Conservation (phyloP, 345 rosid genomes). For the Lumnitzera racemosa region DNA sequence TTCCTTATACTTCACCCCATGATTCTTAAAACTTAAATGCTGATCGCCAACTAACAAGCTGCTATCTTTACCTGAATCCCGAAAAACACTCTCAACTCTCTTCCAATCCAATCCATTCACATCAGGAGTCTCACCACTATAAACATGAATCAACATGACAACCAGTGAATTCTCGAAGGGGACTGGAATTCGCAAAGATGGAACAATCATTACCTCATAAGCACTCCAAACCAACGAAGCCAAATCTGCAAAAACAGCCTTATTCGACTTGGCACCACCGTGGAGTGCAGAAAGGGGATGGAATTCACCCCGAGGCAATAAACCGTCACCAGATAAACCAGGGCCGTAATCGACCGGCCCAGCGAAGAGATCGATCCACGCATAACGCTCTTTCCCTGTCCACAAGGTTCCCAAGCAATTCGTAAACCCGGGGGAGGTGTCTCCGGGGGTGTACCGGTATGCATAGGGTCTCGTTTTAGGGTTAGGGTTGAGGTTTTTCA, state of each 20-base stretch:
- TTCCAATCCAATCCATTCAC: constrained; percentile 68
- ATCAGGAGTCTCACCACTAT: constrained; percentile 43
- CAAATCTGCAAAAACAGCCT: constrained; percentile 66
- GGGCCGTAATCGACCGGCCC: constrained; percentile 99
- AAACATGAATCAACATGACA: constrained; percentile 71
- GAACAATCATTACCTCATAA: constrained; percentile 87
- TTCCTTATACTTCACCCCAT: constrained; percentile 46
- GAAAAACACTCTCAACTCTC: constrained; percentile 50
- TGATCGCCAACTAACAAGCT: constrained; percentile 81
- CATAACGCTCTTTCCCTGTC: constrained; percentile 84
- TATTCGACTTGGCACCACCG: constrained; percentile 81
- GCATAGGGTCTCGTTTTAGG: constrained; percentile 54
- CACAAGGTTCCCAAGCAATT: constrained; percentile 80
- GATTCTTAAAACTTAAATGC: constrained; percentile 53
- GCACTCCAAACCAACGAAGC: constrained; percentile 84
- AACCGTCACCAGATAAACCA: constrained; percentile 87
- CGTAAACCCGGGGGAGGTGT: constrained; percentile 74
- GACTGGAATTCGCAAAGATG: constrained; percentile 85
- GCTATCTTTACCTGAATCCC: constrained; percentile 55
- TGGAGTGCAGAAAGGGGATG: constrained; percentile 84
- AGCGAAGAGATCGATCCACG: constrained; percentile 87
- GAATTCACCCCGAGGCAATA: constrained; percentile 82
- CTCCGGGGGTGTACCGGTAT: constrained; percentile 61
- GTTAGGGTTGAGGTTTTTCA: constrained; percentile 36
- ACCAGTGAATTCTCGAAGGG: constrained; percentile 68